phyloP scores from a whole-genome alignment of 2,329 filamentous ascomycete genomes.

The Venturia carpophila region DNA sequence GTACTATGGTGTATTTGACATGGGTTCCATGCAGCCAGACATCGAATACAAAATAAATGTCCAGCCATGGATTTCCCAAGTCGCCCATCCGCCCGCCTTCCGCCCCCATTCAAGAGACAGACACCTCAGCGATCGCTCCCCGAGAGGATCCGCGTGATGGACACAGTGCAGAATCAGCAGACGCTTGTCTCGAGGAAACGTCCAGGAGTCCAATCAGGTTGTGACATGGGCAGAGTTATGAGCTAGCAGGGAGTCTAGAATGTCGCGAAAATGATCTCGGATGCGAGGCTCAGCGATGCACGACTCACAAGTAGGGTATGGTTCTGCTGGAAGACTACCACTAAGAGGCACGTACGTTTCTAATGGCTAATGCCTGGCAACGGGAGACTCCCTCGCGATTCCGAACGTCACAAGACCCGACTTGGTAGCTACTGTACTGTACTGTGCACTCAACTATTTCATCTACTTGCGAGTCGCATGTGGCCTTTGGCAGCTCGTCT shows the following conservation, averaged over 20 bases:
- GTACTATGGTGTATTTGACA: neutral
- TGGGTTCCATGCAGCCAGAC: neutral
- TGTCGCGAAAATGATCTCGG: neutral
- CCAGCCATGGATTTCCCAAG: no score
- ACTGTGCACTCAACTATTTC: no score
- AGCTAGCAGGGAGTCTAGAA: neutral
- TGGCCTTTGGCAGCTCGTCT: neutral
- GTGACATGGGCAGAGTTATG: neutral
- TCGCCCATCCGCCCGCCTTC: no score
- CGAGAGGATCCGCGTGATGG: no score
- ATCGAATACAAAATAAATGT: neutral
- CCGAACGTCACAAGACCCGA: neutral
- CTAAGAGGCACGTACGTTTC: no score
- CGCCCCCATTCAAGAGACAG: no score
- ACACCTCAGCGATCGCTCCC: no score
- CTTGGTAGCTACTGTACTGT: no score
- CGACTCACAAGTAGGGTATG: no score
- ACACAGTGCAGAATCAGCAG: no score
- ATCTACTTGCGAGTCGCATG: neutral
- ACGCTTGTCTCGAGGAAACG: neutral
- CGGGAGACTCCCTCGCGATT: neutral
- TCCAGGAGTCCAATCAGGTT: neutral
- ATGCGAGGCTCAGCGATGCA: constrained; percentile 5
- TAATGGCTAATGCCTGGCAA: no score
- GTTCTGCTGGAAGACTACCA: no score